Evolutionary conservation across 2,329 filamentous ascomycete genomes (phyloP).

Genomic region (Clonostachys rosea): DNA sequence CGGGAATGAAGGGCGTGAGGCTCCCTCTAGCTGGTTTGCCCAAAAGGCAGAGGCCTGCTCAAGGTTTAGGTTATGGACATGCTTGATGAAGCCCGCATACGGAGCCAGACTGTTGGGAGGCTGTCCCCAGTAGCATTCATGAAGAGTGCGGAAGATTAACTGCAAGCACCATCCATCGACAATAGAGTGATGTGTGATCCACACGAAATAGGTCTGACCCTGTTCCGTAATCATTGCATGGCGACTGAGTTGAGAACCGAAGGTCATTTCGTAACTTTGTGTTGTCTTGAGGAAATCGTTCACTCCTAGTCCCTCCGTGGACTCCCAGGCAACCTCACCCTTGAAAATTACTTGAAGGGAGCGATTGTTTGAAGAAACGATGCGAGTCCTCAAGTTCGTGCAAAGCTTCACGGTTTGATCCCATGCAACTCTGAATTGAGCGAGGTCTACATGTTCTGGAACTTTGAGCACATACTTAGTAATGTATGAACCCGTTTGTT

Average conservation of each 20-base stretch:
- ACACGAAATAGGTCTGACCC: neutral
- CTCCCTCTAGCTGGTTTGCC: slow-evolving; percentile 4
- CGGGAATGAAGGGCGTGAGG: neutral
- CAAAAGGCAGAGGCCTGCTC: slow-evolving; percentile 4
- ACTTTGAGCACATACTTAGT: slow-evolving; percentile 10
- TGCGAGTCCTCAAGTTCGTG: slow-evolving; percentile 6
- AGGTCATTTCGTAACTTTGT: slow-evolving; percentile 1
- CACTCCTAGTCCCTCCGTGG: neutral
- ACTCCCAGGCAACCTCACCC: neutral
- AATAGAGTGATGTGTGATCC: slow-evolving; percentile 3
- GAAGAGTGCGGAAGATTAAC: slow-evolving; percentile 1
- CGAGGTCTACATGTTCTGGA: slow-evolving; percentile 7
- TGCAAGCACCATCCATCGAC: slow-evolving; percentile 1
- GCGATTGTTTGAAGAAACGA: neutral
- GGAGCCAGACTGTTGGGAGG: slow-evolving; percentile 2
- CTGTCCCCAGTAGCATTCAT: neutral
- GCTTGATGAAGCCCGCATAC: slow-evolving; percentile 35
- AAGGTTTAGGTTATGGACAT: slow-evolving; percentile 24
- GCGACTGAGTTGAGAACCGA: slow-evolving; percentile 5
- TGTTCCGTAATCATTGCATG: slow-evolving; percentile 2
- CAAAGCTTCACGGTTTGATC: slow-evolving; percentile 3
- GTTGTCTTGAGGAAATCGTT: neutral
- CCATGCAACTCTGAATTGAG: slow-evolving; percentile 20
- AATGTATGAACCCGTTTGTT: neutral
- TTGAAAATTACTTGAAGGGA: neutral